Evolutionary conservation across 1,139 yeast genomes (phyloP), one percentile per base, ranked within the genome.

Genomic region (Suhomyces ambrosiae): DNA sequence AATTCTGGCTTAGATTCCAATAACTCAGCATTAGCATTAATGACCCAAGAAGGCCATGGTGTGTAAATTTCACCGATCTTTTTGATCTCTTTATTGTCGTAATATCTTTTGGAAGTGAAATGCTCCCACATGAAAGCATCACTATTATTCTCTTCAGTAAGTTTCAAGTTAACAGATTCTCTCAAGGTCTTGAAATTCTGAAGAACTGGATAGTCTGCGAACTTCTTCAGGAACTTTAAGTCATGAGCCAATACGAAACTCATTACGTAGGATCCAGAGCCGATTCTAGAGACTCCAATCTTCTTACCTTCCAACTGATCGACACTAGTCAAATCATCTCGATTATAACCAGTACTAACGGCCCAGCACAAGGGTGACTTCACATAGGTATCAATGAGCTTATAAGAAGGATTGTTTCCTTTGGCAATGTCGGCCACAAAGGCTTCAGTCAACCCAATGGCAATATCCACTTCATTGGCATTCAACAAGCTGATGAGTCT

Each of bases 71-170:
- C 87, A 8, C 96, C 97, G 45, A 89, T 80, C 50, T 77, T 71
- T 60, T 85, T 86, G 63, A 89, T 82, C 53, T 88, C 96, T 11
- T 79, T 74, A 41, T 65, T 74, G 54, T 87, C 96, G 57, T 86
- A 87, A 64, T 86, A 89, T 58, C 78, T 81, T 56, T 88, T 89
- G 30, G 90, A 79, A 5, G 97, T 89, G 66, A 88, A 89, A 58
- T 86, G 78, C 54, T 89, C 97, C 97, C 97, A 89, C 95, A 89
- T 86, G 61, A 89, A 89, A 1, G 94, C 95, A 57, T 89, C 97
- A 32, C 85, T 72, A 15, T 70, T 60, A 18, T 46, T 49, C 4
- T 41, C 58, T n/a, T 60, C 68, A 8, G 39, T 48, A 8, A 64
- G 71, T 42, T 64, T 65, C 46, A 65, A 64, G 60, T 87, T 87